These are phyloP conservation scores for Grigorovia yakushimaensis DNA, from an alignment of 805 yeast genomes.

Conservation along the genomic window DNA sequence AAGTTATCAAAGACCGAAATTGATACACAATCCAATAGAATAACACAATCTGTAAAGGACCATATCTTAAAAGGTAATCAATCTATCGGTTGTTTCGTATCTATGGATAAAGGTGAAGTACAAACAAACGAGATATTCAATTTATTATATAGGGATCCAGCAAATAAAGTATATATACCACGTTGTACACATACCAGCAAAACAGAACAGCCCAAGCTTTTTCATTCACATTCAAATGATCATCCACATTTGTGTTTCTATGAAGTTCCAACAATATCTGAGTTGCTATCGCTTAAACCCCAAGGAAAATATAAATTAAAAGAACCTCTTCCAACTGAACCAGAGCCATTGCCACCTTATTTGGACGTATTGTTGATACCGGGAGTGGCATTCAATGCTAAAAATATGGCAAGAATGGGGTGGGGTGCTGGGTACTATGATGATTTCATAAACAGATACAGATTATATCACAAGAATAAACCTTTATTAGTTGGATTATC, in stretches of 20 bases:
- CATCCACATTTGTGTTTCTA: constrained; percentile 48
- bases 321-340: constrained; percentile 45
- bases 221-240: constrained; percentile 13
- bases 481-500: constrained; percentile 26
- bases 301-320: constrained; percentile 55
- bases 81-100: constrained; percentile 53
- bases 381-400: constrained; percentile 60
- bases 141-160: constrained; percentile 36
- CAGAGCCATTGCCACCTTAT: constrained; percentile 21
- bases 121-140: constrained; percentile 48
- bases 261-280: constrained; percentile 33
- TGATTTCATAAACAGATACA: constrained; percentile 50
- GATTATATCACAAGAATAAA: constrained; percentile 10
- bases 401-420: constrained; percentile 52
- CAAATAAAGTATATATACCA: constrained; percentile 52
- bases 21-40: constrained; percentile 18
- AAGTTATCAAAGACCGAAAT: not conserved
- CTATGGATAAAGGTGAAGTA: constrained; percentile 64
- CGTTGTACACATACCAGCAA: constrained; percentile 33
- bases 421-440: constrained; percentile 95
- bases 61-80: not conserved
- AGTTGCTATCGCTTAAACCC: constrained; percentile 44
- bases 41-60: constrained; percentile 9
- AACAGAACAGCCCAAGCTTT: constrained; percentile 21
- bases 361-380: constrained; percentile 75